These are phyloP conservation scores for Populus ilicifolia DNA, from an alignment of 345 rosid species.

Conservation along the genomic window DNA sequence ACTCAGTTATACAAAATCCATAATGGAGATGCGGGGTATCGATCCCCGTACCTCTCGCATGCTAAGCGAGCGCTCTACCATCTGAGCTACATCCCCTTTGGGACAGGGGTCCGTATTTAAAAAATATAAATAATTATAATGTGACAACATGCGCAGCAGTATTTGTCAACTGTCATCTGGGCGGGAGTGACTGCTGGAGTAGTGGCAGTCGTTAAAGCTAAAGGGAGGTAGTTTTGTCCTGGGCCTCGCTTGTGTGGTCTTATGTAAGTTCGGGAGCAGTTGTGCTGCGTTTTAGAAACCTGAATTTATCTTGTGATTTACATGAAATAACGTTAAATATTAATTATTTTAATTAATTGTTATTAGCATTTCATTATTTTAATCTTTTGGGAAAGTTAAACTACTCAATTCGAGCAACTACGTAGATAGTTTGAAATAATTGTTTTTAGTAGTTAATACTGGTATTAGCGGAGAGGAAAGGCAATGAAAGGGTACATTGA, in stretches of 20 bases:
- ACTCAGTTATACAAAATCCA: no score
- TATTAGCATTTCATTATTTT: neutral
- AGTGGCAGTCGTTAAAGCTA: constrained; percentile 69
- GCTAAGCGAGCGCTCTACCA: constrained; percentile 92
- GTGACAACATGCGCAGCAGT: constrained; percentile 57
- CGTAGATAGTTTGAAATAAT: no score
- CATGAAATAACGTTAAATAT: neutral
- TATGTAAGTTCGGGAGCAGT: constrained; percentile 26
- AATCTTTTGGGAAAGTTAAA: no score
- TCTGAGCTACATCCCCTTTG: constrained; percentile 73
- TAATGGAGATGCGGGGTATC: constrained; percentile 79
- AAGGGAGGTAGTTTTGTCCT: constrained; percentile 82
- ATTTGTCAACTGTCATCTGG: constrained; percentile 59
- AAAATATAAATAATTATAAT: rapidly evolving
- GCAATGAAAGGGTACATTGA: no score
- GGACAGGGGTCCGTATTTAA: rapidly evolving
- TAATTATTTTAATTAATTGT: neutral
- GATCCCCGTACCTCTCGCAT: constrained; percentile 88
- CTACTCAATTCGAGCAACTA: no score
- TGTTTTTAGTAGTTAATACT: no score
- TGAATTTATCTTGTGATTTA: neutral
- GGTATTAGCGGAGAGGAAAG: no score
- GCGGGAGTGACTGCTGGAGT: constrained; percentile 91
- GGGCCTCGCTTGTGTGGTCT: constrained; percentile 90
- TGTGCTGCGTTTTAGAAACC: neutral